Evolutionary conservation across 495 filamentous ascomycete species (phyloP), one percentile per base, ranked within the genome.

Genomic region (Chaetomium fimeti): DNA sequence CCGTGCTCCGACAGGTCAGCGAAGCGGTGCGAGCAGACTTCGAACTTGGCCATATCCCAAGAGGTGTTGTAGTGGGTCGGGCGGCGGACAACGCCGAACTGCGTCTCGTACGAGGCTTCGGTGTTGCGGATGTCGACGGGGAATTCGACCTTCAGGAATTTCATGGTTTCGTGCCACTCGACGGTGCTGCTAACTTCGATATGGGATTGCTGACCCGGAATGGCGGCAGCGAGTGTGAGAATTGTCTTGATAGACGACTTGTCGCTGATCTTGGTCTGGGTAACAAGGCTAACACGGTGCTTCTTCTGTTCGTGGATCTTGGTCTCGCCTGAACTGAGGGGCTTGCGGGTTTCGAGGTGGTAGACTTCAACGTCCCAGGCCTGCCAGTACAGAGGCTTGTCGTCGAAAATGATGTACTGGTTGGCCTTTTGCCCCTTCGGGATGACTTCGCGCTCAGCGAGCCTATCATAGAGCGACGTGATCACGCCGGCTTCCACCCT

Each of bases 11-110:
- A 96, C 59, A 98, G 82, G 75, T 98, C 94, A n/a, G 94, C 94
- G 82, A 90, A 98, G 74, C 91, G 93, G 79, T 98, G 94, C 75
- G 90, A 93, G 84, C 93, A 97, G 49, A 98, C 94, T 79, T 98
- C 94, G 69, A 98, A 98, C 71, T 97, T 97, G 69, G 94, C 94
- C 93, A 96, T 97, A 69, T 98, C 94, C 94, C 94, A 98, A 73
- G 85, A 89, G 22, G 92, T 96, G 77, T 97, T 96, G 80, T 94
- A 96, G 78, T 96, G 94, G 0, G 94, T 98, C 11, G 94, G 92
- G 47, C 94, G 87, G 65, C 83, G 83, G 65, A 95, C 84, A 61
- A 97, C 85, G 66, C 94, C 95, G 69, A 91, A 98, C 72, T 96
- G 91, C 28, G 92, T 96, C 72, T 97, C 94, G 71, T 97, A 97